A percentile compares a stretch with the other conserved stretches of the same genome.
These are phyloP conservation scores for Allium sativum DNA, from an alignment of 106 monocot genomes.

Conservation along the genomic window DNA sequence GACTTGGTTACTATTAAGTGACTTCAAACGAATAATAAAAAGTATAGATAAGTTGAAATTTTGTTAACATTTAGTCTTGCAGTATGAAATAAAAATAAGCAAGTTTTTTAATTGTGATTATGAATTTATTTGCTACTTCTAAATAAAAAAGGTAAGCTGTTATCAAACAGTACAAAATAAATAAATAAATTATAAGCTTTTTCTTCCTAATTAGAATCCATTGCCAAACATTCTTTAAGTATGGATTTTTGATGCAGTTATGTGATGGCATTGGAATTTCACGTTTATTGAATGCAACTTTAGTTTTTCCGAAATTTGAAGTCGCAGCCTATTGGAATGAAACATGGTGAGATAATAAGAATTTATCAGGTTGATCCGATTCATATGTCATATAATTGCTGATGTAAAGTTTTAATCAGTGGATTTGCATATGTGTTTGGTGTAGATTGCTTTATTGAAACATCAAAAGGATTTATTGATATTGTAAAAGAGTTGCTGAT, in stretches of 20 bases:
- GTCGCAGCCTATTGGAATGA: slow-evolving; percentile 99
- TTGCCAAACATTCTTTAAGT: background rate
- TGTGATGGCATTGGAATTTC: slow-evolving; percentile 94
- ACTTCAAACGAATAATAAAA: too few relatives aligned
- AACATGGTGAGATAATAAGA: slow-evolving; percentile 38
- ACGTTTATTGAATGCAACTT: slow-evolving; percentile 75
- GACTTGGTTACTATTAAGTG: too few relatives aligned
- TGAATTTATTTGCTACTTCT: too few relatives aligned
- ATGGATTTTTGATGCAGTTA: slow-evolving; percentile 33
- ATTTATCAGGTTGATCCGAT: background rate
- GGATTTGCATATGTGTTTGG: slow-evolving; percentile 87
- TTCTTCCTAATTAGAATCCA: too few relatives aligned
- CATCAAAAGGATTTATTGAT: slow-evolving; percentile 47
- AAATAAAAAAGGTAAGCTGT: too few relatives aligned
- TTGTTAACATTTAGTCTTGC: too few relatives aligned
- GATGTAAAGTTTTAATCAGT: slow-evolving; percentile 35
- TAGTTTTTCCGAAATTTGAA: slow-evolving; percentile 84
- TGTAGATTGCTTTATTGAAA: slow-evolving; percentile 69
- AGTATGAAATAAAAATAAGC: too few relatives aligned
- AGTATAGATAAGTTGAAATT: too few relatives aligned
- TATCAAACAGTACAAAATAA: too few relatives aligned
- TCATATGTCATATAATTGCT: slow-evolving; percentile 1
- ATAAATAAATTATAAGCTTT: too few relatives aligned
- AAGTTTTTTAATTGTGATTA: too few relatives aligned
- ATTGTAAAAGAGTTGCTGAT: slow-evolving; percentile 54